Percentiles rank a stretch among this genome's conserved stretches.
phyloP scores from a whole-genome alignment of 1,139 yeast species.

The Nakaseomyces kungkrabaensis region DNA sequence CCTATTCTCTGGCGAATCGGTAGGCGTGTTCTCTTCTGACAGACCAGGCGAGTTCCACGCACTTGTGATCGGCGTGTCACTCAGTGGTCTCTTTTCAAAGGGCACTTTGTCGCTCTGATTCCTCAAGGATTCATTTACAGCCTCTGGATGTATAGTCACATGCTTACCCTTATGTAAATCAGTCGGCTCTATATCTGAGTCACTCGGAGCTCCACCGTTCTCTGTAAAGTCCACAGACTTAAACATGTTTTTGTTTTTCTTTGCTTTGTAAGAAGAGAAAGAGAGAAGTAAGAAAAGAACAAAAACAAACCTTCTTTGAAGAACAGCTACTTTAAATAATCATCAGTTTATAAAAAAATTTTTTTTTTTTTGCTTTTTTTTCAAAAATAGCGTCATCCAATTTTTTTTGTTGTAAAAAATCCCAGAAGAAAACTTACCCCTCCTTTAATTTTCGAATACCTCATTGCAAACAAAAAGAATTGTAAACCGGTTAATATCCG shows the following conservation, averaged over 20 bases:
- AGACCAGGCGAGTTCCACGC: conserved; percentile 39
- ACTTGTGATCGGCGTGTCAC: conserved; percentile 62
- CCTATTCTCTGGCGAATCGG: conserved; percentile 22
- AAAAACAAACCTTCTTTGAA: too few species aligned
- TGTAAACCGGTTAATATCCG: too few species aligned
- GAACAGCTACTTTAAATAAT: too few species aligned
- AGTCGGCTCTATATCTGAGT: conserved; percentile 20
- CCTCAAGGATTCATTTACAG: background rate
- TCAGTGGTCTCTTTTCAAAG: conserved; percentile 58
- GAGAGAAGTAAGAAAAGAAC: too few species aligned
- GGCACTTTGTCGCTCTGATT: background rate
- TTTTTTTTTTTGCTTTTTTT: too few species aligned
- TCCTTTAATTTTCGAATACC: too few species aligned
- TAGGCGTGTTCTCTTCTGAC: conserved; percentile 27
- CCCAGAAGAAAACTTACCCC: too few species aligned
- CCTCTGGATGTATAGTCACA: conserved; percentile 5
- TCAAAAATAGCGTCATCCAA: too few species aligned
- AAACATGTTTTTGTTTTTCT: conserved; percentile 11
- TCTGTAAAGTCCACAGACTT: conserved; percentile 18
- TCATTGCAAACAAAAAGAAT: too few species aligned
- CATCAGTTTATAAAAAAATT: too few species aligned
- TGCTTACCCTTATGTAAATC: conserved; percentile 7
- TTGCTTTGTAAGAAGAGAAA: background rate
- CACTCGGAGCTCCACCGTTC: conserved; percentile 32
- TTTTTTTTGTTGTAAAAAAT: too few species aligned